phyloP scores from a whole-genome alignment of 1,284 basidiomycete genomes.

The Trametes sp. region DNA sequence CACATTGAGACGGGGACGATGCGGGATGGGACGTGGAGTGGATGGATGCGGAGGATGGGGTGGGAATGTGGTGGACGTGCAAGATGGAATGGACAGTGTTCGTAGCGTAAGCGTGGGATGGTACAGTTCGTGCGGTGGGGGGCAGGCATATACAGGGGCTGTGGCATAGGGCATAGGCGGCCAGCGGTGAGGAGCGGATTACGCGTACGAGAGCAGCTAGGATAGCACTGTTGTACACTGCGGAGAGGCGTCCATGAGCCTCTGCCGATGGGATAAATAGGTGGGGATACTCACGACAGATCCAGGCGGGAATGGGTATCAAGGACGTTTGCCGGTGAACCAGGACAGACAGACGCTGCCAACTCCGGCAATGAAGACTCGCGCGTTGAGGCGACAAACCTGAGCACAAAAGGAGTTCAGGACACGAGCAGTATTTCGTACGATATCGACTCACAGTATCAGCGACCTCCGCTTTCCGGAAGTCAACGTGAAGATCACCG shows the following conservation, averaged over 20 bases:
- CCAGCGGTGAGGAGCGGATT: constrained; percentile 28
- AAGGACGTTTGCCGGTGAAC: constrained; percentile 70
- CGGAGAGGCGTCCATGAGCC: not conserved
- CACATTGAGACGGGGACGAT: not conserved
- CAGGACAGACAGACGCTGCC: constrained; percentile 81
- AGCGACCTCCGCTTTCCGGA: constrained; percentile 75
- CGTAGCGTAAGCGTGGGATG: constrained; percentile 8
- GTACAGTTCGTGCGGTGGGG: constrained; percentile 12
- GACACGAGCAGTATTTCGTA: constrained; percentile 1
- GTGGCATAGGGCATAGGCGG: constrained; percentile 25
- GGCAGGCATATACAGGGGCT: constrained; percentile 24
- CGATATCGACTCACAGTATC: constrained; percentile 63
- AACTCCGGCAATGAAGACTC: constrained; percentile 72
- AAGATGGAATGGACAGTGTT: constrained; percentile 1
- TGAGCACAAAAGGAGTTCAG: constrained; percentile 36
- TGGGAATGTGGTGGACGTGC: not conserved
- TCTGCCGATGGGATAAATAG: not conserved
- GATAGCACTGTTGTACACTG: constrained; percentile 35
- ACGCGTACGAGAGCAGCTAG: constrained; percentile 32
- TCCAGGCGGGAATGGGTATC: constrained; percentile 33
- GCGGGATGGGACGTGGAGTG: not conserved
- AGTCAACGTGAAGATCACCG: constrained; percentile 76
- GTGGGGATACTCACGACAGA: constrained; percentile 22
- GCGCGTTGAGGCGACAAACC: constrained; percentile 79
- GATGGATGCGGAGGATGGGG: not conserved